Conservation (phyloP, 345 rosid species). For the Triadica sebifera region DNA sequence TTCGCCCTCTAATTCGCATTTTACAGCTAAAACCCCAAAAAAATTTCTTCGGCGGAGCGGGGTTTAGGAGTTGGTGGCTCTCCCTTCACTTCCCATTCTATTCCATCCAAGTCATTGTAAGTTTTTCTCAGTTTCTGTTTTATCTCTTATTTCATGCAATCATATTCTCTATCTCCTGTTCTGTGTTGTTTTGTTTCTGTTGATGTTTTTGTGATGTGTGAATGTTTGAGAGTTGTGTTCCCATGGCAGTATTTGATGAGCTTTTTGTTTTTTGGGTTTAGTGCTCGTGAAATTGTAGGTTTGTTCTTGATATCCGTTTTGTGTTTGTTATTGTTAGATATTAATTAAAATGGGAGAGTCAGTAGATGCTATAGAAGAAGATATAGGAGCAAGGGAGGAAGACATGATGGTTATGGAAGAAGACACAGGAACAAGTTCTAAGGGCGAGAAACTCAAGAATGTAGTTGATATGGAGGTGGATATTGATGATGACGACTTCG, state of each 20-base stretch:
- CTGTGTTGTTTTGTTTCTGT: too few species aligned
- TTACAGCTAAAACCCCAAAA: too few species aligned
- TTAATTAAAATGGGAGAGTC: constrained; percentile 3
- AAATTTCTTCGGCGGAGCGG: too few species aligned
- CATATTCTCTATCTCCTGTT: not conserved
- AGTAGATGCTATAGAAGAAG: constrained; percentile 7
- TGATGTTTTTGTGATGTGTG: not conserved
- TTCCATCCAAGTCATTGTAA: not conserved
- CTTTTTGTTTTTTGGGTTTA: not conserved
- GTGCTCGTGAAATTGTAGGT: not conserved
- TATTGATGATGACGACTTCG: not conserved
- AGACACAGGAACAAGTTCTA: constrained; percentile 20
- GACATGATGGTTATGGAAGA: not conserved
- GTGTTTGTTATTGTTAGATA: not conserved
- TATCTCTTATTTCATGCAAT: not conserved
- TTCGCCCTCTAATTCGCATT: too few species aligned
- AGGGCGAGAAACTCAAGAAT: constrained; percentile 19
- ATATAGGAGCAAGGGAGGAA: not conserved
- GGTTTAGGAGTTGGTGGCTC: too few species aligned
- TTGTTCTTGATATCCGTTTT: not conserved
- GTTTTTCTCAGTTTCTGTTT: not conserved
- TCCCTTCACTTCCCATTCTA: too few species aligned
- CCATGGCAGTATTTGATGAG: too few species aligned
- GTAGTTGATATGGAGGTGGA: constrained; percentile 20
- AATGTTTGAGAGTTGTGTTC: not conserved